Evolutionary conservation across 169 alveolate genomes (phyloP).

Genomic region (Cryptosporidium ryanae): DNA sequence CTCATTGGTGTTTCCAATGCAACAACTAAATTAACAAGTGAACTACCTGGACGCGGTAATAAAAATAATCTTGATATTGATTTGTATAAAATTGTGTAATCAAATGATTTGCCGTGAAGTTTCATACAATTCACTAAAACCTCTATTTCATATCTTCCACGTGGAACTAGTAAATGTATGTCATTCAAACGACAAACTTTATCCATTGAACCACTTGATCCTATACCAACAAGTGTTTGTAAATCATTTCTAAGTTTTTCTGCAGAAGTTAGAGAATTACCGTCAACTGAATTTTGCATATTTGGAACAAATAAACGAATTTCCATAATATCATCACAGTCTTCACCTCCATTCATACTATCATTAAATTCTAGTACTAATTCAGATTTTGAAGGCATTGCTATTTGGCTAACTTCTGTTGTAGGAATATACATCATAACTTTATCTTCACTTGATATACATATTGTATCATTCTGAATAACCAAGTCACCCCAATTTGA

Average conservation of each 20-base stretch:
- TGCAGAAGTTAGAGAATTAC: constrained; percentile 16
- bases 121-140: constrained; percentile 90
- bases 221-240: constrained; percentile 46
- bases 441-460: constrained; percentile 52
- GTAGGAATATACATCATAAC: constrained; percentile 64
- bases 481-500: constrained; percentile 92
- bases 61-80: constrained; percentile 92
- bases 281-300: constrained; percentile 27
- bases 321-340: constrained; percentile 54
- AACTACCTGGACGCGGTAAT: constrained; percentile 94
- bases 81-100: constrained; percentile 91
- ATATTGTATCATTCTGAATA: constrained; percentile 75
- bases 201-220: constrained; percentile 79
- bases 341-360: constrained; percentile 44
- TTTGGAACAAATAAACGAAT: constrained; percentile 69
- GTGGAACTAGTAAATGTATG: constrained; percentile 93
- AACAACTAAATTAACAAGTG: constrained; percentile 91
- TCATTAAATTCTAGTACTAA: constrained; percentile 59
- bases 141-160: constrained; percentile 95
- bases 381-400: constrained; percentile 73
- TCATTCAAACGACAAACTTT: constrained; percentile 91
- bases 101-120: constrained; percentile 96
- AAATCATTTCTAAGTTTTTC: constrained; percentile 44
- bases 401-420: constrained; percentile 46
- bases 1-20: constrained; percentile 93